Percentiles rank a stretch among this genome's conserved stretches.
Conservation (phyloP, 2,329 filamentous ascomycete genomes). For the Sporothrix globosa region DNA sequence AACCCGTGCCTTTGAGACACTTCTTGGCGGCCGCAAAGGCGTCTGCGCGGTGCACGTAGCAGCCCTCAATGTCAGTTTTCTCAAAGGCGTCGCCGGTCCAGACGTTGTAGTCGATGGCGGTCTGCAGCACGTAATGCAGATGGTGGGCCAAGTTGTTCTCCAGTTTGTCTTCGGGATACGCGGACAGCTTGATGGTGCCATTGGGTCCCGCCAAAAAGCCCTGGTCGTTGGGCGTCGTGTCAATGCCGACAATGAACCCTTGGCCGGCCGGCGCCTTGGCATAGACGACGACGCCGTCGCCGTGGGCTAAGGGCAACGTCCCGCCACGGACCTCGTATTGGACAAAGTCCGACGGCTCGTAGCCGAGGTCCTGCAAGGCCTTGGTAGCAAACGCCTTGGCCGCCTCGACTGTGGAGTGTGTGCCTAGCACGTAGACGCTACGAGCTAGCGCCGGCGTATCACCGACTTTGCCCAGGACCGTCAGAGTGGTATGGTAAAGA, state of each 20-base stretch:
- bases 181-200: slow-evolving; percentile 36
- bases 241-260: slow-evolving; percentile 46
- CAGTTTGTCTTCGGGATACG: slow-evolving; percentile 23
- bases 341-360: slow-evolving; percentile 46
- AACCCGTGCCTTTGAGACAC: slow-evolving; percentile 40
- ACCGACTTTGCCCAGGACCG: slow-evolving; percentile 32
- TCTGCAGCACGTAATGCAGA: slow-evolving; percentile 50
- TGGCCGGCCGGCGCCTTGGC: slow-evolving; percentile 45
- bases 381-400: slow-evolving; percentile 46
- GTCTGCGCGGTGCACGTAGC: slow-evolving; percentile 43
- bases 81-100: slow-evolving; percentile 44
- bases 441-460: slow-evolving; percentile 40
- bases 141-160: slow-evolving; percentile 37
- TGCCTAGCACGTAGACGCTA: slow-evolving; percentile 46
- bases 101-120: slow-evolving; percentile 47
- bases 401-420: slow-evolving; percentile 44
- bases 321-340: slow-evolving; percentile 40
- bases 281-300: slow-evolving; percentile 47
- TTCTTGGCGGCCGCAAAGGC: slow-evolving; percentile 44
- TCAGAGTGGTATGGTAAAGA: slow-evolving; percentile 44
- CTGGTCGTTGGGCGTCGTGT: slow-evolving; percentile 47
- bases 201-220: slow-evolving; percentile 38
- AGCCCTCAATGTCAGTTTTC: slow-evolving; percentile 47
- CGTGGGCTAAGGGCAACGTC: slow-evolving; percentile 28
- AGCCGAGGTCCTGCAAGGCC: slow-evolving; percentile 44